These are phyloP conservation scores for Solanum tarijense DNA, from an alignment of 257 asterid genomes.

Conservation along the genomic window DNA sequence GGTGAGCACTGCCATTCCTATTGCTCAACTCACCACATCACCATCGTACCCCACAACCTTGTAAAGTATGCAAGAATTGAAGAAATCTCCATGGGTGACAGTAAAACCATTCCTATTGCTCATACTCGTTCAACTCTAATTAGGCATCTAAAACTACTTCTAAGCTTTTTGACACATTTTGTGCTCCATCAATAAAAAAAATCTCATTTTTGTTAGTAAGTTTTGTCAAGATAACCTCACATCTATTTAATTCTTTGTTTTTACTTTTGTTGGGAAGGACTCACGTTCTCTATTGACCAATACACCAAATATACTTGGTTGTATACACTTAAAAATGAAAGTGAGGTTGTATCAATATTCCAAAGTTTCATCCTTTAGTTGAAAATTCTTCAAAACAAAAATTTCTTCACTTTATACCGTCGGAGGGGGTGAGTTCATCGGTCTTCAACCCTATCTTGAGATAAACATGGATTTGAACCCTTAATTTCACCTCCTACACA, in stretches of 20 bases:
- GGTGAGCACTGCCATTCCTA: not conserved
- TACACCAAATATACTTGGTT: not conserved
- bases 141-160: not conserved
- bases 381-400: not conserved
- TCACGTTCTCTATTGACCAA: not conserved
- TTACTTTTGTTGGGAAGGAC: not conserved
- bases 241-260: not conserved
- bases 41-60: not conserved
- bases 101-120: not conserved
- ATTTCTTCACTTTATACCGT: not conserved
- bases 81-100: not conserved
- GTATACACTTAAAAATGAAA: not conserved
- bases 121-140: not conserved
- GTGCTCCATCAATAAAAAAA: not conserved
- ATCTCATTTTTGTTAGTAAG: not conserved
- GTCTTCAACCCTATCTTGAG: not conserved
- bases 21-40: not conserved
- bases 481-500: not conserved
- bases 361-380: not conserved
- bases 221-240: not conserved
- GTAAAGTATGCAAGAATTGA: not conserved
- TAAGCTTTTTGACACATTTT: not conserved
- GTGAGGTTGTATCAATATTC: not conserved
- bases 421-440: not conserved
- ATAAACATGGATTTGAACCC: not conserved